phyloP scores from a whole-genome alignment of 2,329 filamentous ascomycete genomes.

The Alternaria gaisen region DNA sequence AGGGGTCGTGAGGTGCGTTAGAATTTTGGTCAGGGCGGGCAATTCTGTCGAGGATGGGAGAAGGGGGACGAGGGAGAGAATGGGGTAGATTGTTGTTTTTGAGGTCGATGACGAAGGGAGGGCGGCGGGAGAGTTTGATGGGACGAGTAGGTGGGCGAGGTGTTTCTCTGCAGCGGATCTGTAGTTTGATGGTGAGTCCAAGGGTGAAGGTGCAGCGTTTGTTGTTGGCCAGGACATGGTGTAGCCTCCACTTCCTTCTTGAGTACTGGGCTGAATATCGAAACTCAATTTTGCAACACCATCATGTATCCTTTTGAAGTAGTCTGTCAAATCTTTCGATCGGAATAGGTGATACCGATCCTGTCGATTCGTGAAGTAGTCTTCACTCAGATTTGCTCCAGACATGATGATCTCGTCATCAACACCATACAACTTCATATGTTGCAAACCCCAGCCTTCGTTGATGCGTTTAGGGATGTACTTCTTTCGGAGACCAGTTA shows the following conservation, averaged over 20 bases:
- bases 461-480: slow-evolving; percentile 90
- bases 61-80: slow-evolving; percentile 88
- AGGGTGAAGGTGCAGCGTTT: slow-evolving; percentile 78
- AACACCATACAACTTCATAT: slow-evolving; percentile 98
- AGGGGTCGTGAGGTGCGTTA: slow-evolving; percentile 73
- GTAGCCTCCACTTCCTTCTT: slow-evolving; percentile 60
- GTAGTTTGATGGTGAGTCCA: slow-evolving; percentile 75
- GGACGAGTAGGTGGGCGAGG: slow-evolving; percentile 72
- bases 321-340: slow-evolving; percentile 79
- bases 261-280: slow-evolving; percentile 70
- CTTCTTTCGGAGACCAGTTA: slow-evolving; percentile 85
- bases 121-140: slow-evolving; percentile 49
- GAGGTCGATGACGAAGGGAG: slow-evolving; percentile 37
- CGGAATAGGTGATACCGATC: slow-evolving; percentile 94
- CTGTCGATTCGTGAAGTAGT: slow-evolving; percentile 96
- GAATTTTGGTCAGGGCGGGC: slow-evolving; percentile 77
- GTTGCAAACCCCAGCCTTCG: slow-evolving; percentile 96
- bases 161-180: slow-evolving; percentile 72
- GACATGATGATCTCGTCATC: slow-evolving; percentile 97
- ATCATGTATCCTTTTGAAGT: slow-evolving; percentile 80
- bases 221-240: slow-evolving; percentile 74
- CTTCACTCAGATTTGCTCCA: slow-evolving; percentile 83
- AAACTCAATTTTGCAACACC: slow-evolving; percentile 85
- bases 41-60: slow-evolving; percentile 90
- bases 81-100: slow-evolving; percentile 74